Evolutionary conservation across 176 grass and related monocot species (phyloP), one percentile per base, ranked within the genome.

Genomic region (Otatea glauca): DNA sequence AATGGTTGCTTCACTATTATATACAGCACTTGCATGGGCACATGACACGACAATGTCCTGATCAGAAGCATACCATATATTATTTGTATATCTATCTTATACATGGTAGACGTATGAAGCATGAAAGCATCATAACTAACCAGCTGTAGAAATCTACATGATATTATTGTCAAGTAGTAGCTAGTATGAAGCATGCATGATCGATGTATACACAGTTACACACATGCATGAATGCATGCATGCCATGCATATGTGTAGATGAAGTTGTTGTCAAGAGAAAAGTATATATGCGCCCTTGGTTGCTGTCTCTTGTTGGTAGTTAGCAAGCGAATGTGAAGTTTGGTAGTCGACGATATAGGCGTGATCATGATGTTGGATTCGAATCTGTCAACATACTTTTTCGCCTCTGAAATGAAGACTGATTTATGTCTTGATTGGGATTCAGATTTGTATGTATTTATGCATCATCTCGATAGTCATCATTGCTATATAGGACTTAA

Each of bases 301-400:
- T 86, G 88, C 41, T 79, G 44, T 64, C 80, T 44, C 76, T 67
- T 89, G 88, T 79, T 75, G 89, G 88, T 90, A 83, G 88, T 87
- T 90, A 87, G 79, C 80, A 90, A 84, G 89, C 89, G 87, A 83
- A 87, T 68, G 75, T 83, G 79, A 78, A 87, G 89, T 87, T 90
- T 90, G 89, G 88, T 84, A 86, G 80, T 83, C 45, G 72, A 55
- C n/a, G 12, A 81, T 69, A 81, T 51, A 86, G 23, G 84, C 84
- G 72, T 78, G 79, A 90, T 68, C 45, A 78, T 87, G 84, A 90
- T 86, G 62, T 84, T 84, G 82, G 47, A 76, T 76, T 76, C 61
- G 47, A 68, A 84, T 84, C 60, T 67, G 69, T 61, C 66, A 23
- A 60, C 38, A 79, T 83, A 86, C 84, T 58, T 83, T 82, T 66